Percentiles rank a stretch among this genome's conserved stretches.
Evolutionary conservation across 805 yeast species (phyloP).

Genomic region (Limtongia smithiae): DNA sequence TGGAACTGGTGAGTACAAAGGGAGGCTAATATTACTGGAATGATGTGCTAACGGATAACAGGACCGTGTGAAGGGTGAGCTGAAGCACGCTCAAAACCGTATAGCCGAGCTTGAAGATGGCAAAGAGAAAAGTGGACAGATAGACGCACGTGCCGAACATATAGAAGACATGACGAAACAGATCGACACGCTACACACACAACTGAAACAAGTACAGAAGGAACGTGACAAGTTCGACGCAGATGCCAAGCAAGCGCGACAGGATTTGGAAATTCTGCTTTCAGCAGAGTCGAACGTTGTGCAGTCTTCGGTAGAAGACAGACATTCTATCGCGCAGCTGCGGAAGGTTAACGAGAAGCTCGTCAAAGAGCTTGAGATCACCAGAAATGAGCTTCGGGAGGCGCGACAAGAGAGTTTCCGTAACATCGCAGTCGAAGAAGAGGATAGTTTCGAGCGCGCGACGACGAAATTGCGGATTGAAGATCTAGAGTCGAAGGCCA

Average conservation of each 20-base stretch:
- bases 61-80: not conserved
- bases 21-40: not conserved
- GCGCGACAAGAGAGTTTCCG: not conserved
- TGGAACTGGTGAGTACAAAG: constrained; percentile 6
- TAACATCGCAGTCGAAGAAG: not conserved
- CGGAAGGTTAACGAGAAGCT: too few species aligned
- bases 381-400: not conserved
- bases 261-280: not conserved
- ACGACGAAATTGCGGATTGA: not conserved
- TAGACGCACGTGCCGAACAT: not conserved
- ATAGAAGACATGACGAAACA: not conserved
- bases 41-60: too few species aligned
- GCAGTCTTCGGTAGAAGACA: not conserved
- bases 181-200: not conserved
- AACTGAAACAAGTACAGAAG: not conserved
- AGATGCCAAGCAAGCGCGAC: constrained; percentile 10
- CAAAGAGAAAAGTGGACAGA: not conserved
- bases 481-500: not conserved
- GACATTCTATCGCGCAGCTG: too few species aligned
- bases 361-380: too few species aligned
- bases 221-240: not conserved
- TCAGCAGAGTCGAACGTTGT: not conserved
- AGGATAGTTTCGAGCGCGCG: not conserved
- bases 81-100: not conserved
- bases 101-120: not conserved